Percentiles rank a stretch among this genome's conserved stretches.
phyloP scores from a whole-genome alignment of 2,329 filamentous ascomycete species.

The Phyllosticta citrichinensis region DNA sequence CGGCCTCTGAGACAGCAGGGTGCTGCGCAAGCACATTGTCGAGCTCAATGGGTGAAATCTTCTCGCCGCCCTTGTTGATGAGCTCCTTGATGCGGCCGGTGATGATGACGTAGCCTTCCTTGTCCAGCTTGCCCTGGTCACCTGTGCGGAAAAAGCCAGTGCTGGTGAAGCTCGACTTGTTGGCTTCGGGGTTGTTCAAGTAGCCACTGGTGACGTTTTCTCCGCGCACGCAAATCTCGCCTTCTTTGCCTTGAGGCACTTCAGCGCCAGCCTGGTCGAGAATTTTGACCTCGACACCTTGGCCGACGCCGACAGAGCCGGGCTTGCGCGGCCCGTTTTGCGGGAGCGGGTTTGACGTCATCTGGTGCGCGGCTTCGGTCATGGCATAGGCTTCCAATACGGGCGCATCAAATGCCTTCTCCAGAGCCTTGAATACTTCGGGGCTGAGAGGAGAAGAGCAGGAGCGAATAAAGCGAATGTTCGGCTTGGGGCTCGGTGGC shows the following conservation, averaged over 20 bases:
- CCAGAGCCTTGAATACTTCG: constrained; percentile 69
- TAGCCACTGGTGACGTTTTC: constrained; percentile 80
- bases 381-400: constrained; percentile 87
- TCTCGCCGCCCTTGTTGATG: constrained; percentile 84
- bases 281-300: constrained; percentile 74
- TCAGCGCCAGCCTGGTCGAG: constrained; percentile 60
- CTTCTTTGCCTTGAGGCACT: constrained; percentile 59
- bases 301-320: constrained; percentile 71
- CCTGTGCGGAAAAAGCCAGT: constrained; percentile 81
- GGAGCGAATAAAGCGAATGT: constrained; percentile 78
- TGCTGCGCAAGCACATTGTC: constrained; percentile 74
- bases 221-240: constrained; percentile 73
- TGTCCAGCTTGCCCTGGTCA: constrained; percentile 72
- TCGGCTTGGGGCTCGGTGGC: constrained; percentile 54
- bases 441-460: constrained; percentile 78
- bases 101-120: constrained; percentile 74
- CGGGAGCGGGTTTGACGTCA: constrained; percentile 56
- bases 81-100: constrained; percentile 90
- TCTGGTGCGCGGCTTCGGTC: constrained; percentile 82
- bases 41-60: constrained; percentile 79
- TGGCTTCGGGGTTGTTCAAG: constrained; percentile 71
- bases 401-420: constrained; percentile 64
- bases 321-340: constrained; percentile 62
- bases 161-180: constrained; percentile 61
- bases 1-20: constrained; percentile 63